phyloP scores from a whole-genome alignment of 2,329 filamentous ascomycete genomes.

The Shiraia sp. region DNA sequence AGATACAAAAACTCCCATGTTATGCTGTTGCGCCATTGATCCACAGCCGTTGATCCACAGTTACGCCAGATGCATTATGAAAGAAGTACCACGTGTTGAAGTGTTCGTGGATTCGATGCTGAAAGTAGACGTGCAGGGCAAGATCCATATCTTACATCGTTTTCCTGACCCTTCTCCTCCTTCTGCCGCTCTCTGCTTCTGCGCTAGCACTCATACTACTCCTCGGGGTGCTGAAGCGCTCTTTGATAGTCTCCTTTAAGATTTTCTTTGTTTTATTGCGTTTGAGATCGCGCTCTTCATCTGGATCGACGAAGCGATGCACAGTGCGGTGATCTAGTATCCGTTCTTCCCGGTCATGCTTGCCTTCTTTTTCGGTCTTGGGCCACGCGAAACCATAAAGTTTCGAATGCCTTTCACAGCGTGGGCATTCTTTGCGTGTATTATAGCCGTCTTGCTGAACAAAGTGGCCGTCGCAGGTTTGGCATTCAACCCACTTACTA shows the following conservation, averaged over 20 bases:
- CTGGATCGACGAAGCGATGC: slow-evolving; percentile 78
- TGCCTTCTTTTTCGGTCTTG: slow-evolving; percentile 83
- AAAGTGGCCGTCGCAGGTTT: slow-evolving; percentile 79
- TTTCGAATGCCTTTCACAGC: slow-evolving; percentile 94
- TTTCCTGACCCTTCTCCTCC: slow-evolving; percentile 28
- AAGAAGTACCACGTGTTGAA: too few species aligned
- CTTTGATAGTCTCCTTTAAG: slow-evolving; percentile 24
- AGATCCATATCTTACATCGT: slow-evolving; percentile 30
- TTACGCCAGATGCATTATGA: too few species aligned
- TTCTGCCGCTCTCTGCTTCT: slow-evolving; percentile 24
- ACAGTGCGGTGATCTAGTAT: slow-evolving; percentile 85
- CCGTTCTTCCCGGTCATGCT: slow-evolving; percentile 68
- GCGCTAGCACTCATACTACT: slow-evolving; percentile 32
- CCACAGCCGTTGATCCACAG: too few species aligned
- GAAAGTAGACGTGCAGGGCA: not conserved
- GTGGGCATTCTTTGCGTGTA: slow-evolving; percentile 81
- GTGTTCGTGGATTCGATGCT: too few species aligned
- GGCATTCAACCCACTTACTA: slow-evolving; percentile 85
- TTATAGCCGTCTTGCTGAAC: slow-evolving; percentile 86
- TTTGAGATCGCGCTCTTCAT: slow-evolving; percentile 57
- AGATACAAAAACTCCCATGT: too few species aligned
- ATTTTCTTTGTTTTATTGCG: slow-evolving; percentile 32
- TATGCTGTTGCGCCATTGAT: too few species aligned
- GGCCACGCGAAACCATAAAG: slow-evolving; percentile 95
- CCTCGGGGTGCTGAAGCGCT: slow-evolving; percentile 33